Conservation (phyloP, 2,329 filamentous ascomycete species). For the Stemphylium vesicarium region DNA sequence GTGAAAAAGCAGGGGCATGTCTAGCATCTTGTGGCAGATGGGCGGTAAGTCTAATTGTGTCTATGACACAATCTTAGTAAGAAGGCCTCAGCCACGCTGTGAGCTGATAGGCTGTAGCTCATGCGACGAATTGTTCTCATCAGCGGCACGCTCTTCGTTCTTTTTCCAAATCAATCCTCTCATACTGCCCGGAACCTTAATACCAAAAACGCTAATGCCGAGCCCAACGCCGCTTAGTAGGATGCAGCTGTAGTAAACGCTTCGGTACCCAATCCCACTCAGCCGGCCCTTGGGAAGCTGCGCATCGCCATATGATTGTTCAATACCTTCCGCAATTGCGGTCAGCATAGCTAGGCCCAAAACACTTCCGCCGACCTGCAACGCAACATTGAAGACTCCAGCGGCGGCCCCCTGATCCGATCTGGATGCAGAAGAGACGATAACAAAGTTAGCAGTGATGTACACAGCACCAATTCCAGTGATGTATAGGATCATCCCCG, state of each 20-base stretch:
- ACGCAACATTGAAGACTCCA: not conserved
- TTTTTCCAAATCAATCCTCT: not conserved
- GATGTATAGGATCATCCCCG: not conserved
- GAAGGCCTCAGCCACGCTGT: not conserved
- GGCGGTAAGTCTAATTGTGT: too few relatives aligned
- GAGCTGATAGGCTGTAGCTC: not conserved
- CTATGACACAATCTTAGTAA: too few relatives aligned
- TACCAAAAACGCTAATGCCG: not conserved
- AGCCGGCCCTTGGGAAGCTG: not conserved
- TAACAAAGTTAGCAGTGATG: not conserved
- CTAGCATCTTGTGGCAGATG: too few relatives aligned
- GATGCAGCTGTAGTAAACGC: not conserved
- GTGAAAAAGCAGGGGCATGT: too few relatives aligned
- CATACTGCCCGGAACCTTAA: not conserved
- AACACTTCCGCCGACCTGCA: not conserved
- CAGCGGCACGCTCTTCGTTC: not conserved
- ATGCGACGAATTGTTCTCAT: not conserved
- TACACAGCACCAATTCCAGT: not conserved
- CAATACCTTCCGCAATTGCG: not conserved
- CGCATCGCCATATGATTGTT: not conserved
- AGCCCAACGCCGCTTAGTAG: not conserved
- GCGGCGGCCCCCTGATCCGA: not conserved
- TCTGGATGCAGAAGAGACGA: not conserved
- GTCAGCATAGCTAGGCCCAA: not conserved
- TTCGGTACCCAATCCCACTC: not conserved